These are phyloP conservation scores for Aspergillus ellipticus DNA, from an alignment of 495 filamentous ascomycete species.

Conservation along the genomic window DNA sequence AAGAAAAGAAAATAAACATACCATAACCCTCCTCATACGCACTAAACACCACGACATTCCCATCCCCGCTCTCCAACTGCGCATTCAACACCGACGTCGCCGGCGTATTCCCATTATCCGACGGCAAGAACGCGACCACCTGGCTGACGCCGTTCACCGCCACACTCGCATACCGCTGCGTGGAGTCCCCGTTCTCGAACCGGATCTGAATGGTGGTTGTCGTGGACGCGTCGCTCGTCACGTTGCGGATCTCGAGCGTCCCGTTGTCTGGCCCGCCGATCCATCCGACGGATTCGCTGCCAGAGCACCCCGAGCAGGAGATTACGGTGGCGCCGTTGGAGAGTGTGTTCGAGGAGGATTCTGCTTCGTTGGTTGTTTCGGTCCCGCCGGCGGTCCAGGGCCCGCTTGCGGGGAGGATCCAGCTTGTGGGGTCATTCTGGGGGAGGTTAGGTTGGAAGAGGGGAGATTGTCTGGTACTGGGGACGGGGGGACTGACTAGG, in stretches of 20 bases:
- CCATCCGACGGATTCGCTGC: conserved; percentile 8
- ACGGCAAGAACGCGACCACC: conserved; percentile 8
- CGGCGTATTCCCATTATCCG: neutral
- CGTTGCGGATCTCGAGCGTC: neutral
- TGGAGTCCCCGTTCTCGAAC: conserved; percentile 12
- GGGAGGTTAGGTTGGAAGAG: neutral
- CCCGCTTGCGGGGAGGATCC: conserved; percentile 3
- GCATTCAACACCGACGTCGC: conserved; percentile 2
- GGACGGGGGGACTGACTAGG: neutral
- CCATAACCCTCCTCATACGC: conserved; percentile 7
- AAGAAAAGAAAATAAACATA: too few relatives aligned
- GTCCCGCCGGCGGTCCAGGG: neutral
- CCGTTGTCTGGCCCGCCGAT: conserved; percentile 12
- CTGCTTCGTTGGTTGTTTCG: neutral
- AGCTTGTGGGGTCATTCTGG: neutral
- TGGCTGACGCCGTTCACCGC: conserved; percentile 11
- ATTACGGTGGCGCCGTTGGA: neutral
- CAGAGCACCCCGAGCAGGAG: conserved; percentile 8
- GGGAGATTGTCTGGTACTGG: neutral
- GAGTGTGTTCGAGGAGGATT: neutral
- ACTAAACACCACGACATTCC: conserved; percentile 1
- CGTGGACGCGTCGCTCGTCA: neutral
- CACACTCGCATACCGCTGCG: conserved; percentile 10
- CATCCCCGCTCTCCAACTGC: neutral
- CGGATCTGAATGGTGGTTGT: conserved; percentile 5